These are phyloP conservation scores for Neurospora tetrasperma DNA, from an alignment of 495 filamentous ascomycete genomes.

Conservation along the genomic window DNA sequence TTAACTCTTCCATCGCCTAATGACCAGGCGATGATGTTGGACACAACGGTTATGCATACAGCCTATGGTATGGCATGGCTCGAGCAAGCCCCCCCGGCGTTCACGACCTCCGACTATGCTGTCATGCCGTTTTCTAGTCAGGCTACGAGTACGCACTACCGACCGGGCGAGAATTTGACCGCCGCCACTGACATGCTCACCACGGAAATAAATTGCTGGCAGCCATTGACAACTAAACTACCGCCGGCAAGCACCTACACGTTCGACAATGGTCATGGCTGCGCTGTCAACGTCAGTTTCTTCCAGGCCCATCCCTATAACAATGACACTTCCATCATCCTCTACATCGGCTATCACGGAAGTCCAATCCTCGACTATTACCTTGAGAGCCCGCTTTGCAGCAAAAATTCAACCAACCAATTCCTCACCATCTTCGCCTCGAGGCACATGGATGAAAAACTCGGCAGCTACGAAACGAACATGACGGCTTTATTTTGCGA, in stretches of 20 bases:
- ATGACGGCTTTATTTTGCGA: too few species aligned
- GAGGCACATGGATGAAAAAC: too few species aligned
- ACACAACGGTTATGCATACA: slow-evolving; percentile 22
- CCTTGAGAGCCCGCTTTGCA: too few species aligned
- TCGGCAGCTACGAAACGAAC: too few species aligned
- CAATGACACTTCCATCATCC: too few species aligned
- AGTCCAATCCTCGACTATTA: too few species aligned
- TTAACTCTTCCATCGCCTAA: not conserved
- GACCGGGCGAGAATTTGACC: slow-evolving; percentile 18
- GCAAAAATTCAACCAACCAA: too few species aligned
- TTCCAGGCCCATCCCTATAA: too few species aligned
- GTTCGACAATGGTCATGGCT: not conserved
- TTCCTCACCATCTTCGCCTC: too few species aligned
- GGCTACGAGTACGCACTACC: accelerated
- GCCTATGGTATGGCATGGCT: slow-evolving; percentile 29
- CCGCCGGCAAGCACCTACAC: not conserved
- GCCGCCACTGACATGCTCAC: slow-evolving; percentile 21
- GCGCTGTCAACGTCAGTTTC: not conserved
- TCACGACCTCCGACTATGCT: slow-evolving; percentile 25
- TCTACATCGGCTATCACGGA: too few species aligned
- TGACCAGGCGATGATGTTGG: slow-evolving; percentile 29
- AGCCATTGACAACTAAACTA: not conserved
- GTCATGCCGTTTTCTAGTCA: not conserved
- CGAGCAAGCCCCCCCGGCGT: slow-evolving; percentile 27
- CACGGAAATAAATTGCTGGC: slow-evolving; percentile 27